Evolutionary conservation across 1,284 basidiomycete genomes (phyloP), one percentile per base, ranked within the genome.

Genomic region (Cystobasidium sp.): DNA sequence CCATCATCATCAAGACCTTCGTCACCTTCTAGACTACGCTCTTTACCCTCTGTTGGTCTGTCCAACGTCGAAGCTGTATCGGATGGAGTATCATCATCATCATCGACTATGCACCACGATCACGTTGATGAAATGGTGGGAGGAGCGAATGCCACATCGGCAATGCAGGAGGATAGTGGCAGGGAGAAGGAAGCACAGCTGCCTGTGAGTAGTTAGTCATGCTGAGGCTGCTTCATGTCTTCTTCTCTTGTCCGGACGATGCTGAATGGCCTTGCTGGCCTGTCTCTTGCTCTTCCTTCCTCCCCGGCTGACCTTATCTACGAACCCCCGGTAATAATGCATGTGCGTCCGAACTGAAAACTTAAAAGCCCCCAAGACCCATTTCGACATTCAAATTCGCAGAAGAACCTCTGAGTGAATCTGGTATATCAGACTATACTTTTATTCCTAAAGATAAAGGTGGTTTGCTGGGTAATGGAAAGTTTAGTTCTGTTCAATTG

Each of bases 401-500:
- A 31, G 70, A 73, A 59, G 70, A 73, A 58, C 41, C 53, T 24
- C 61, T 73, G 24, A 73, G 66, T 37, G 41, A 73, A 31, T 24
- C 70, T 7, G 75, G 75, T 14, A 75, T 76, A 43, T 59, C 61
- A 52, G 75, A 76, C 44, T 76, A 75, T 41, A 76, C 73, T n/a
- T 76, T 76, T 63, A 56, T 76, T 6, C 71, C 71, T 18, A 31
- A 52, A 24, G 52, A 75, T 18, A 20, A 61, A 37, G 75, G 75
- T 31, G 75, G 75, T 44, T 43, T 76, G 55, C 78, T 85, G 6
- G 85, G 85, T 6, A 79, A 80, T 47, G 85, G 85, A 44, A 86
- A 85, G 78, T 86, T 86, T 76, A 82, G 80, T 65, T 82, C 83
- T 9, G 85, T 86, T 0, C 83, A 84, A 75, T 81, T 83, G 52